These are phyloP conservation scores for Ceratocystis papillata DNA, from an alignment of 2,329 filamentous ascomycete species.

Conservation along the genomic window DNA sequence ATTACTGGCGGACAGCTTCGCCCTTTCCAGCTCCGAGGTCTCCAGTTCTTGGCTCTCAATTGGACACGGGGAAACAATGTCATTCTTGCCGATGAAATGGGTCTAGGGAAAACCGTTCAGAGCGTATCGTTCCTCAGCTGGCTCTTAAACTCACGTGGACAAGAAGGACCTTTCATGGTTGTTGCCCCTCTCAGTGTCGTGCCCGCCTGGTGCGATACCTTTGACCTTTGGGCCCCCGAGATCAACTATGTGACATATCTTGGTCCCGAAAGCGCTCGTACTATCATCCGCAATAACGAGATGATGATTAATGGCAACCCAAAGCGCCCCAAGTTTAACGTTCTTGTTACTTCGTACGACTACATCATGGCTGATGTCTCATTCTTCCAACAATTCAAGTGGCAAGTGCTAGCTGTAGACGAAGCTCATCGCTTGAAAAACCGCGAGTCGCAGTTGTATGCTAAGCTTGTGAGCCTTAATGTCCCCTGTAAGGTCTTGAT, in stretches of 20 bases:
- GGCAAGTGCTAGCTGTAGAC: constrained; percentile 93
- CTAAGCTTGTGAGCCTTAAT: constrained; percentile 73
- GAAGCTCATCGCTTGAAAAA: constrained; percentile 97
- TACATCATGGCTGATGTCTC: constrained; percentile 80
- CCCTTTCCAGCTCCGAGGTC: constrained; percentile 82
- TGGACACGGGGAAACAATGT: constrained; percentile 93
- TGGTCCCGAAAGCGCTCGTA: constrained; percentile 74
- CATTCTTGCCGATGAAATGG: constrained; percentile 97
- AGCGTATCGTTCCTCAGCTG: constrained; percentile 95
- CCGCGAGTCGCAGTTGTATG: constrained; percentile 83
- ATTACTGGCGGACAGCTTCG: constrained; percentile 75
- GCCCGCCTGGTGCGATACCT: constrained; percentile 95
- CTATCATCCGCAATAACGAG: constrained; percentile 82
- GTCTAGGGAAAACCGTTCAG: constrained; percentile 94
- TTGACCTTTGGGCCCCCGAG: constrained; percentile 91
- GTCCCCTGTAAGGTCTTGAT: constrained; percentile 84
- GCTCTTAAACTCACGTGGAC: constrained; percentile 77
- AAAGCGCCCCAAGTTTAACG: constrained; percentile 88
- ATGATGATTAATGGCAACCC: constrained; percentile 75
- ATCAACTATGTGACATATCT: constrained; percentile 96
- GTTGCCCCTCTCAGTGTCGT: constrained; percentile 97
- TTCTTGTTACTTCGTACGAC: constrained; percentile 95
- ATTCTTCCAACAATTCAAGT: constrained; percentile 83
- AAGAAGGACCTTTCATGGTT: constrained; percentile 91
- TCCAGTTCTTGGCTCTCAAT: constrained; percentile 93